Conservation (phyloP, 495 filamentous ascomycete genomes). For the Hyaloscypha bicolor region DNA sequence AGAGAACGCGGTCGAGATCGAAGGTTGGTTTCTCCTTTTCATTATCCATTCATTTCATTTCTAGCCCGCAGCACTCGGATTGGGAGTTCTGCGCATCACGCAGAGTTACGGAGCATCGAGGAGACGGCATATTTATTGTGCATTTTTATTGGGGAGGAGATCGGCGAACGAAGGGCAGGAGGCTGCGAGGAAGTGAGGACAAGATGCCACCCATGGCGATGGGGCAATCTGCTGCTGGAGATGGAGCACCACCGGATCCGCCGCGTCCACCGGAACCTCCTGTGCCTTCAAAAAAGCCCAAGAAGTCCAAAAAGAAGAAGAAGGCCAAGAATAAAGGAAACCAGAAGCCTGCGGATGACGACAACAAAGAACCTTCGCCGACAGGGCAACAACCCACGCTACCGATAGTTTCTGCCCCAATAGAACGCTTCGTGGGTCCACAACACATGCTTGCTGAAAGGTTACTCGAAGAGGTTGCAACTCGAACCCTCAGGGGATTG, state of each 20-base stretch:
- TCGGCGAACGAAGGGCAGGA: not conserved
- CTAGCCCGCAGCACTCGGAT: not conserved
- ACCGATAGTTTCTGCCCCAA: too few species aligned
- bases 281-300: not conserved
- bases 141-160: not conserved
- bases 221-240: not conserved
- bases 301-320: not conserved
- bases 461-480: too few species aligned
- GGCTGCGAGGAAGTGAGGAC: not conserved
- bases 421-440: too few species aligned
- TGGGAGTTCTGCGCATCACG: not conserved
- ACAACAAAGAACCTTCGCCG: too few species aligned
- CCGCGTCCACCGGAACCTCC: not conserved
- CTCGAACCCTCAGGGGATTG: too few species aligned
- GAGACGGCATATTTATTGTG: not conserved
- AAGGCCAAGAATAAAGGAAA: too few species aligned
- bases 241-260: not conserved
- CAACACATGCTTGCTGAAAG: too few species aligned
- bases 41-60: slow-evolving; percentile 13
- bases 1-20: slow-evolving; percentile 30
- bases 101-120: not conserved
- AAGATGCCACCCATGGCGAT: not conserved
- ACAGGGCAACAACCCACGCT: too few species aligned
- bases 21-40: slow-evolving; percentile 25
- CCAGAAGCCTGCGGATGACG: too few species aligned